Percentiles rank a stretch among this genome's conserved stretches.
Evolutionary conservation across 2,329 filamentous ascomycete genomes (phyloP).

Genomic region (Didymosphaeria variabile): DNA sequence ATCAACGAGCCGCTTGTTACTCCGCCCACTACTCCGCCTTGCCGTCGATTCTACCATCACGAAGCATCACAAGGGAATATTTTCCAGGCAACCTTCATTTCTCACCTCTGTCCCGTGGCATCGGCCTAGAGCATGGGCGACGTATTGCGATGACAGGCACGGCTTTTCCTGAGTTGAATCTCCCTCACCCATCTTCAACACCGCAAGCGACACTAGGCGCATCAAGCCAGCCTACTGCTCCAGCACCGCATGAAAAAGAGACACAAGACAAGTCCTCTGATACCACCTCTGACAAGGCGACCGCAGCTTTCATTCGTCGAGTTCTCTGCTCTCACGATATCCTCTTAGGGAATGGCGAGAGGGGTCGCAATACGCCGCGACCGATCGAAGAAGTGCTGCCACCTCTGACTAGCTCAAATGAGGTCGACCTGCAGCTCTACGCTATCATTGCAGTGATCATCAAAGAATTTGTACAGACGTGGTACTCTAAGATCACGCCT

Average conservation of each 20-base stretch:
- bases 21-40: background rate
- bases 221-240: constrained; percentile 22
- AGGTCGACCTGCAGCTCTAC: constrained; percentile 92
- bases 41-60: background rate
- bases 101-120: background rate
- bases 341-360: constrained; percentile 59
- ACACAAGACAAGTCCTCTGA: constrained; percentile 36
- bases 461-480: constrained; percentile 88
- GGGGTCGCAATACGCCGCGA: constrained; percentile 65
- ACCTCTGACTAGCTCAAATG: constrained; percentile 91
- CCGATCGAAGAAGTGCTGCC: constrained; percentile 85
- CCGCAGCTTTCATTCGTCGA: constrained; percentile 80
- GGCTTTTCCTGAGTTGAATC: constrained; percentile 30
- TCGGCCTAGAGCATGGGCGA: constrained; percentile 26
- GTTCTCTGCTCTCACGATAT: constrained; percentile 77
- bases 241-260: constrained; percentile 29
- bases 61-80: background rate
- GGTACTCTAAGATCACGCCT: constrained; percentile 92
- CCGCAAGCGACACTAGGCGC: constrained; percentile 17
- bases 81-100: background rate
- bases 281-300: constrained; percentile 78
- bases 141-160: constrained; percentile 39
- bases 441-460: constrained; percentile 89
- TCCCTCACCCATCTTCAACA: constrained; percentile 21
- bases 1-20: background rate